phyloP scores from a whole-genome alignment of 306 rosid species.

The Nissolia schottii region DNA sequence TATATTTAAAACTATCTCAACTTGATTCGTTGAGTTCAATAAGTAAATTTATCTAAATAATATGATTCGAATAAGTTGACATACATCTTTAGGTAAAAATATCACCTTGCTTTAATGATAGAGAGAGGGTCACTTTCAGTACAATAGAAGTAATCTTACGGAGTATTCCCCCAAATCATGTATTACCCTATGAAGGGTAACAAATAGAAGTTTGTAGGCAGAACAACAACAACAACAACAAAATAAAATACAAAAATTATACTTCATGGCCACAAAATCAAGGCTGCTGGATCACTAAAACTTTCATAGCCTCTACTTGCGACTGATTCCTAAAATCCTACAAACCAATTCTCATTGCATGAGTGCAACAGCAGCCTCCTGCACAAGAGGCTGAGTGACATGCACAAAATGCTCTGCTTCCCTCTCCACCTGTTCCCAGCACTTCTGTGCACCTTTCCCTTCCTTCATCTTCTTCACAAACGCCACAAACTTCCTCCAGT shows the following conservation, averaged over 20 bases:
- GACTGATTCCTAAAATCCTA: conserved; percentile 8
- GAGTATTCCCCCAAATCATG: background rate
- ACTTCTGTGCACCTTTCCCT: conserved; percentile 54
- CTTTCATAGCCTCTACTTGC: conserved; percentile 22
- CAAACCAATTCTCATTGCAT: conserved; percentile 33
- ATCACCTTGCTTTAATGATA: no score
- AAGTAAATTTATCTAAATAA: no score
- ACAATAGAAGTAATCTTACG: background rate
- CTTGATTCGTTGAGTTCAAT: no score
- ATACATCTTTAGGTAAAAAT: background rate
- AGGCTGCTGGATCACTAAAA: conserved; percentile 30
- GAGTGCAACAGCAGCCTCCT: conserved; percentile 71
- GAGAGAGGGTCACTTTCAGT: background rate
- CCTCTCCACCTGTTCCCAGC: conserved; percentile 86
- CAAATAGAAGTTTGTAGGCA: conserved; percentile 1
- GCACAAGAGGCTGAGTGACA: conserved; percentile 63
- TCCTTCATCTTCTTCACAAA: conserved; percentile 97
- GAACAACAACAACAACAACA: background rate
- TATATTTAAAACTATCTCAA: no score
- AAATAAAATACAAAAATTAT: conserved; percentile 12
- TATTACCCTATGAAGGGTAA: background rate
- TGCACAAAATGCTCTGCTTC: conserved; percentile 90
- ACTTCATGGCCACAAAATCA: conserved; percentile 20
- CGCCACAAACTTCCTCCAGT: conserved; percentile 76
- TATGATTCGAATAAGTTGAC: no score